Conservation (phyloP, 768 basidiomycete species). For the Amanita fuliginea region DNA sequence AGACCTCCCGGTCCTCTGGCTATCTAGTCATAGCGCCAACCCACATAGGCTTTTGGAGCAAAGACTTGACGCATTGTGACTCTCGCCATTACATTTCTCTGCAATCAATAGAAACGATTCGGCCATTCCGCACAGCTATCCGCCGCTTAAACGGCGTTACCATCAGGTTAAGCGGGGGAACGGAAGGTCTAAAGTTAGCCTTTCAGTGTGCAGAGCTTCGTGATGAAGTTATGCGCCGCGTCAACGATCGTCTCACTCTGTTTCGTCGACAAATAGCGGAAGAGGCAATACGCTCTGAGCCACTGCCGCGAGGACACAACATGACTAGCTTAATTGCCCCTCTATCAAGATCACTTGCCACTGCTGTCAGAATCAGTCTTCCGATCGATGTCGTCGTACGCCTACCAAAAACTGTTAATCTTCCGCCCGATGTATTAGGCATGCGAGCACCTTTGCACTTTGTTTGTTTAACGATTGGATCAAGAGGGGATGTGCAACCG, state of each 20-base stretch:
- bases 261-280: slow-evolving; percentile 4
- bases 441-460: slow-evolving; percentile 35
- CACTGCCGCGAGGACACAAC: slow-evolving; percentile 10
- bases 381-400: slow-evolving; percentile 17
- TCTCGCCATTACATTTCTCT: slow-evolving; percentile 32
- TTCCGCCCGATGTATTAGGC: slow-evolving; percentile 25
- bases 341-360: slow-evolving; percentile 28
- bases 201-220: slow-evolving; percentile 31
- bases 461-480: slow-evolving; percentile 55
- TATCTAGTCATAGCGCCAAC: slow-evolving; percentile 29
- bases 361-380: slow-evolving; percentile 17
- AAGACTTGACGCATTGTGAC: slow-evolving; percentile 24
- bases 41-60: slow-evolving; percentile 37
- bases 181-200: slow-evolving; percentile 33
- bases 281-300: neutral
- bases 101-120: slow-evolving; percentile 27
- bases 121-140: slow-evolving; percentile 18
- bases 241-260: slow-evolving; percentile 14
- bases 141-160: slow-evolving; percentile 25
- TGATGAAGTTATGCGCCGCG: slow-evolving; percentile 30
- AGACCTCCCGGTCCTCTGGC: slow-evolving; percentile 25
- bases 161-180: slow-evolving; percentile 33
- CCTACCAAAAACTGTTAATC: slow-evolving; percentile 37
- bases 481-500: slow-evolving; percentile 55
- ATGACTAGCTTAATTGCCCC: slow-evolving; percentile 33